Evolutionary conservation across 345 rosid genomes (phyloP).

Genomic region (Noccaea caerulescens): DNA sequence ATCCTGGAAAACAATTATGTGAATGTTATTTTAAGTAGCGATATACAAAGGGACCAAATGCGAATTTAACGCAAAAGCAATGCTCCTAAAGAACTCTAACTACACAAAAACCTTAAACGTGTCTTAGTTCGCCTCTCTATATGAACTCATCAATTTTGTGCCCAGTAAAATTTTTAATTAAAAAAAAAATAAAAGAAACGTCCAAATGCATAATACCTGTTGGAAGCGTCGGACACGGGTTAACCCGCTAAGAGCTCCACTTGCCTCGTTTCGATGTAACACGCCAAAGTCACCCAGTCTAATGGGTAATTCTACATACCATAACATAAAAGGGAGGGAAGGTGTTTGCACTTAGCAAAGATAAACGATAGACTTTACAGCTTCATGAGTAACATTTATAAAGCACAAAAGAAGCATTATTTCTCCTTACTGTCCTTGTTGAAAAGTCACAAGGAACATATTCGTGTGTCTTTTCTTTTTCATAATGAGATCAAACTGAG

Average conservation of each 20-base stretch:
- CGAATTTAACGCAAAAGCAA: too few species aligned
- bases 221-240: conserved; percentile 58
- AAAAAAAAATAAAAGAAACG: too few species aligned
- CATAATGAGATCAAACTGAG: conserved; percentile 21
- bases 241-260: conserved; percentile 72
- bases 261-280: conserved; percentile 86
- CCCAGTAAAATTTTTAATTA: too few species aligned
- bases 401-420: not conserved
- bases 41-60: too few species aligned
- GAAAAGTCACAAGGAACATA: not conserved
- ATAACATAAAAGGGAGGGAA: not conserved
- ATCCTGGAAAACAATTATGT: conserved; percentile 60
- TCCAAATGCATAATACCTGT: conserved; percentile 47
- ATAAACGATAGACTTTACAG: not conserved
- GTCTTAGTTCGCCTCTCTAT: too few species aligned
- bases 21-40: too few species aligned
- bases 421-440: not conserved
- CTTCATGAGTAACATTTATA: not conserved
- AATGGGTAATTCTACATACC: conserved; percentile 72
- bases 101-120: too few species aligned
- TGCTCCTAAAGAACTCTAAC: too few species aligned
- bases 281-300: conserved; percentile 86
- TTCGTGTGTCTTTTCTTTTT: not conserved
- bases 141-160: too few species aligned
- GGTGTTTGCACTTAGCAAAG: not conserved